phyloP scores from a whole-genome alignment of 1,284 basidiomycete genomes.

The Tremellales sp. region DNA sequence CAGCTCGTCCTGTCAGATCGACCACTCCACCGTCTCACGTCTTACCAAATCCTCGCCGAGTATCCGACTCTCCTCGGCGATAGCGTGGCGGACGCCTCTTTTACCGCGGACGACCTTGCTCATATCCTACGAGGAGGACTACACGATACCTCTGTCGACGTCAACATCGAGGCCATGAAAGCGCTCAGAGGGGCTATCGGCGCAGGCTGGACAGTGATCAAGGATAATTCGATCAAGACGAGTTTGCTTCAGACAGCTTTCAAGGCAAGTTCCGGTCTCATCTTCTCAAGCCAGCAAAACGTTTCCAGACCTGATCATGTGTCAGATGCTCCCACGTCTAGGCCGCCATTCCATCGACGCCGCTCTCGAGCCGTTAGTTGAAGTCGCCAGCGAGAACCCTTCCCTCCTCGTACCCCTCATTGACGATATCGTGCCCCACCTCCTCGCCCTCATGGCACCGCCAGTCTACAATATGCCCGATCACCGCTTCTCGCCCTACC shows the following conservation, averaged over 20 bases:
- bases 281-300: background rate
- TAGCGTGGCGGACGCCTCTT: slow-evolving; percentile 18
- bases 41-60: slow-evolving; percentile 37
- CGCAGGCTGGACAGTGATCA: slow-evolving; percentile 29
- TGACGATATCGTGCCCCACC: slow-evolving; percentile 60
- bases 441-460: slow-evolving; percentile 42
- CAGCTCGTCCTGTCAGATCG: slow-evolving; percentile 29
- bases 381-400: slow-evolving; percentile 64
- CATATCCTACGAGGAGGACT: slow-evolving; percentile 35
- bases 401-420: slow-evolving; percentile 65
- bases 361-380: slow-evolving; percentile 58
- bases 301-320: background rate
- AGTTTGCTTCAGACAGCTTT: slow-evolving; percentile 26
- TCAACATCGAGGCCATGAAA: slow-evolving; percentile 39
- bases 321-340: slow-evolving; percentile 8
- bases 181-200: slow-evolving; percentile 33
- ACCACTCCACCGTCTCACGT: slow-evolving; percentile 40
- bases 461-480: slow-evolving; percentile 14
- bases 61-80: slow-evolving; percentile 34
- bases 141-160: slow-evolving; percentile 37
- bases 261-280: slow-evolving; percentile 16
- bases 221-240: slow-evolving; percentile 23
- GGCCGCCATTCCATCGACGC: slow-evolving; percentile 18
- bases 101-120: slow-evolving; percentile 29
- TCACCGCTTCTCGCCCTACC: slow-evolving; percentile 28